Evolutionary conservation across 176 grass and related monocot species (phyloP), one percentile per base, ranked within the genome.

Genomic region (Oryza australiensis): DNA sequence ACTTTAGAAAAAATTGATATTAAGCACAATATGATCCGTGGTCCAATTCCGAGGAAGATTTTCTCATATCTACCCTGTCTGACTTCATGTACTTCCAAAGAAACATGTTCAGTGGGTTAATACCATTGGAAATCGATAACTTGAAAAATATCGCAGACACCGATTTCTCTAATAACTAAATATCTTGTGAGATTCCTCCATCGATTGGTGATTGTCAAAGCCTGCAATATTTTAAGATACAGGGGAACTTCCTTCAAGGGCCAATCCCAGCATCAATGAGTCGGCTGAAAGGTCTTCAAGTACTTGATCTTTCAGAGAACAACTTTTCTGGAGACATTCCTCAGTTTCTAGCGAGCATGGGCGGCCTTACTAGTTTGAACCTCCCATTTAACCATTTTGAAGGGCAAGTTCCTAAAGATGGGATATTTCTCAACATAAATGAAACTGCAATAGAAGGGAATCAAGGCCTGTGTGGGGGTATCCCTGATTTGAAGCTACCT

Each of bases 371-470:
- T 76, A 23, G 2, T 62, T 66, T 92, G 64, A 89, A 92, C 45
- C 32, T 90, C 28, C 89, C 92, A 35, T 91, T 88, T 71, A 94
- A 91, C 60, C 18, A 81, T 26, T 89, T 94, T 32, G 63, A 88
- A 32, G 92, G 88, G 2, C n/a, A 78, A 3, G 62, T 91, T 13
- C 92, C 92, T 26, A 13, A 83, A 30, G 26, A 70, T 23, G 73
- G 87, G n/a, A 24, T 89, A 69, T 92, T 92, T 62, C 63, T 79
- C 22, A 76, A 92, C 68, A 7, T 35, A 15, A 88, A 26, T 3
- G 51, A 74, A 22, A 16, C 78, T 16, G 18, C 78, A 11, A 46
- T 88, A 0, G 9, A 24, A 0, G 90, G 78, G 43, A 86, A 88
- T 33, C 0, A 55, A 8, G 80, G 85, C 13, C 41, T 92, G 1